A percentile compares a stretch with the other conserved stretches of the same genome.
phyloP scores from a whole-genome alignment of 176 grass and related monocot genomes.

The Typha latifolia region DNA sequence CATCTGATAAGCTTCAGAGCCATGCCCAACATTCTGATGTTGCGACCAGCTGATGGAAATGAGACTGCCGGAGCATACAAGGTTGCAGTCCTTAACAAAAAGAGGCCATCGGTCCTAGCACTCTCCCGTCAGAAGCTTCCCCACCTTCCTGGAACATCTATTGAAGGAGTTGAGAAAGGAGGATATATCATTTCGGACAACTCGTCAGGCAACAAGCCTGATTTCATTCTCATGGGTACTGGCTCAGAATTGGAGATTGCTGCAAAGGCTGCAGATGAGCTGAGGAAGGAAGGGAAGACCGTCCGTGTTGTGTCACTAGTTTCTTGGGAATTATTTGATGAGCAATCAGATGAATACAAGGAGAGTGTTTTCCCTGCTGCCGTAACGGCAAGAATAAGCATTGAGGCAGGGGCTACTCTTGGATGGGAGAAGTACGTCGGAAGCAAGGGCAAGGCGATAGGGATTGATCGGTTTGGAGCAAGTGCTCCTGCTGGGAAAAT shows the following conservation, averaged over 20 bases:
- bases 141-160: conserved; percentile 25
- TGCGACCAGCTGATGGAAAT: conserved; percentile 53
- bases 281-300: conserved; percentile 22
- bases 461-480: conserved; percentile 25
- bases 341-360: conserved; percentile 37
- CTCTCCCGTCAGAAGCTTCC: conserved; percentile 49
- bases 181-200: conserved; percentile 42
- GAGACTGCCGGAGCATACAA: conserved; percentile 44
- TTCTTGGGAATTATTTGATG: conserved; percentile 58
- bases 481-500: conserved; percentile 40
- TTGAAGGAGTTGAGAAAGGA: conserved; percentile 34
- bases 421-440: conserved; percentile 51
- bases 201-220: conserved; percentile 27
- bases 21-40: conserved; percentile 43
- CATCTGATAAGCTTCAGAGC: conserved; percentile 44
- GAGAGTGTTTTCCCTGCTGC: conserved; percentile 31
- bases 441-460: conserved; percentile 32
- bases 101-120: conserved; percentile 37
- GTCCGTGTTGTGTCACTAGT: conserved; percentile 51
- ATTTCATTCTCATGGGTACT: conserved; percentile 42
- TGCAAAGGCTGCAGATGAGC: conserved; percentile 26
- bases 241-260: conserved; percentile 54
- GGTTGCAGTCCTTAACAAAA: conserved; percentile 30
- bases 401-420: conserved; percentile 40
- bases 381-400: conserved; percentile 40